Evolutionary conservation across 2,329 filamentous ascomycete species (phyloP).

Genomic region (Sporothrix curviconia): DNA sequence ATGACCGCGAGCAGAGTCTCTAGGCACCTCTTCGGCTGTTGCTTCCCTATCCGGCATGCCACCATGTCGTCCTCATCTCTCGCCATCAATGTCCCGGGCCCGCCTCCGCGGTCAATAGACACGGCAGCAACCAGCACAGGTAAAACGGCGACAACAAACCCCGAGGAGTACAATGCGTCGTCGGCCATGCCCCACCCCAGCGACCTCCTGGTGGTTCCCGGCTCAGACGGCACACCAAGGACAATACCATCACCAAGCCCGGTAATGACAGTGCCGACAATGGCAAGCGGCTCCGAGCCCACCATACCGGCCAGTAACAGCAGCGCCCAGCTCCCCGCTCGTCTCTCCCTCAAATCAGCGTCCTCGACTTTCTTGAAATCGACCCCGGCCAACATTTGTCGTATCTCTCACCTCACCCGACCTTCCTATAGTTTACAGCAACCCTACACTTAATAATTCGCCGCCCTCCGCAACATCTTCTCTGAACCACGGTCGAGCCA

Average conservation of each 20-base stretch:
- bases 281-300: too few relatives aligned
- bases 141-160: background rate
- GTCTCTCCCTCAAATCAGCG: constrained; percentile 21
- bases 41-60: constrained; percentile 13
- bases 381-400: constrained; percentile 33
- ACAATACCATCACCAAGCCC: background rate
- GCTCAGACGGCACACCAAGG: background rate
- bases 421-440: constrained; percentile 22
- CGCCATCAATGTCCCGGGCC: background rate
- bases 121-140: background rate
- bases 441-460: constrained; percentile 24
- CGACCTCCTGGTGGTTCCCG: background rate
- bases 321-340: too few relatives aligned
- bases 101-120: background rate
- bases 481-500: constrained; percentile 13
- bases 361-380: constrained; percentile 33
- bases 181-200: background rate
- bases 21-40: constrained; percentile 11
- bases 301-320: background rate
- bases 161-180: background rate
- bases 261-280: background rate
- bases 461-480: constrained; percentile 17
- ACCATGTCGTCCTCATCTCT: constrained; percentile 8
- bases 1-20: background rate
- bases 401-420: constrained; percentile 14